Evolutionary conservation across 164 flowering plant species (phyloP).

Genomic region (Chimonanthus praecox): DNA sequence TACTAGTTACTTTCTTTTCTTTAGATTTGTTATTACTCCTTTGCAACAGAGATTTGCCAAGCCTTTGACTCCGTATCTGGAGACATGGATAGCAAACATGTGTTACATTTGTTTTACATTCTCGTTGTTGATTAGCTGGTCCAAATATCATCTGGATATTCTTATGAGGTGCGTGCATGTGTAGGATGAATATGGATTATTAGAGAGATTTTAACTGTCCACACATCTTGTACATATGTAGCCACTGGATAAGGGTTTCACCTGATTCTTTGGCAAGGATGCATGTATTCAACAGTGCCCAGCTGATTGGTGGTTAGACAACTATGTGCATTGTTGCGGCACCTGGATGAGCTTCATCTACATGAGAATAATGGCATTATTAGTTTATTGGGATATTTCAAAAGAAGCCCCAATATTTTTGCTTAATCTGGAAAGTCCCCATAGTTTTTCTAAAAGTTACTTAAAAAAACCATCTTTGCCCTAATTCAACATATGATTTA

Average conservation of each 20-base stretch:
- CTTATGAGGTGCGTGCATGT: too few relatives aligned
- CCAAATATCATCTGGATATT: too few relatives aligned
- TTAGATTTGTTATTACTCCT: not conserved
- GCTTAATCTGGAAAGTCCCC: not conserved
- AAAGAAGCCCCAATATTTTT: not conserved
- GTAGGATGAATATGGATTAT: not conserved
- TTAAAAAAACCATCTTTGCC: too few relatives aligned
- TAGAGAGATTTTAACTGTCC: not conserved
- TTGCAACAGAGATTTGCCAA: not conserved
- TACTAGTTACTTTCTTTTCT: slow-evolving; percentile 6
- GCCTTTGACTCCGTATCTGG: not conserved
- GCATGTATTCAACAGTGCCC: not conserved
- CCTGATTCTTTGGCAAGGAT: not conserved
- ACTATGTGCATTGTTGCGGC: too few relatives aligned
- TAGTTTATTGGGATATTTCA: too few relatives aligned
- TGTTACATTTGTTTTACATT: not conserved
- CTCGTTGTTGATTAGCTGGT: too few relatives aligned
- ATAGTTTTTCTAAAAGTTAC: too few relatives aligned
- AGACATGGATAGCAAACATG: not conserved
- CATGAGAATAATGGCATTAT: too few relatives aligned
- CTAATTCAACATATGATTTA: too few relatives aligned
- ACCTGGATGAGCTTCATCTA: too few relatives aligned
- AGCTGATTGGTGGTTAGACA: not conserved
- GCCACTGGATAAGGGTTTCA: not conserved
- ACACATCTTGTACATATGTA: not conserved